A percentile compares a stretch with the other conserved stretches of the same genome.
Evolutionary conservation across 441 rosid species (phyloP).

Genomic region (Hypseocharis bilobata): DNA sequence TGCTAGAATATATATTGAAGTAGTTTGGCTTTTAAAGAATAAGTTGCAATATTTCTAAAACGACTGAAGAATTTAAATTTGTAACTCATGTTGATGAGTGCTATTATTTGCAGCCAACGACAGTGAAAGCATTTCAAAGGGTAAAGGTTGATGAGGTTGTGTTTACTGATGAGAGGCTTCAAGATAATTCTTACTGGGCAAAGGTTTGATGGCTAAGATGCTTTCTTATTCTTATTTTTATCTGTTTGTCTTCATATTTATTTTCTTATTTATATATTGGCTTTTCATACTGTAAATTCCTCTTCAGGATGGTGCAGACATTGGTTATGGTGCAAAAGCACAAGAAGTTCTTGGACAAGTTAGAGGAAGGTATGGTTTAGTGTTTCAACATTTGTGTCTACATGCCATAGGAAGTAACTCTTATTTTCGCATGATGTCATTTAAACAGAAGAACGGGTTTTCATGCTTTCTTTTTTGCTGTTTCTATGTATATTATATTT

Average conservation of each 20-base stretch:
- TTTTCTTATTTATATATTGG: background rate
- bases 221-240: background rate
- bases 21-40: background rate
- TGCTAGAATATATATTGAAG: background rate
- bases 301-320: slow-evolving; percentile 65
- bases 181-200: slow-evolving; percentile 88
- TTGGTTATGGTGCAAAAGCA: slow-evolving; percentile 91
- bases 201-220: slow-evolving; percentile 49
- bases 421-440: background rate
- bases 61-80: background rate
- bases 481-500: no score
- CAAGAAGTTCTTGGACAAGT: slow-evolving; percentile 91
- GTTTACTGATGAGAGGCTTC: slow-evolving; percentile 58
- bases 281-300: slow-evolving; percentile 3
- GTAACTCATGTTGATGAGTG: background rate
- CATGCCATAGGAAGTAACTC: background rate
- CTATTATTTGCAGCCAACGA: slow-evolving; percentile 45
- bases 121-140: slow-evolving; percentile 60
- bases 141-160: slow-evolving; percentile 63
- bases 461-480: background rate
- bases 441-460: background rate
- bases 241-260: background rate
- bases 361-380: slow-evolving; percentile 57
- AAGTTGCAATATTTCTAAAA: background rate
- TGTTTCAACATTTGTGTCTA: background rate